Evolutionary conservation across 78 protist genomes (phyloP).

Genomic region (Bodo saltans): DNA sequence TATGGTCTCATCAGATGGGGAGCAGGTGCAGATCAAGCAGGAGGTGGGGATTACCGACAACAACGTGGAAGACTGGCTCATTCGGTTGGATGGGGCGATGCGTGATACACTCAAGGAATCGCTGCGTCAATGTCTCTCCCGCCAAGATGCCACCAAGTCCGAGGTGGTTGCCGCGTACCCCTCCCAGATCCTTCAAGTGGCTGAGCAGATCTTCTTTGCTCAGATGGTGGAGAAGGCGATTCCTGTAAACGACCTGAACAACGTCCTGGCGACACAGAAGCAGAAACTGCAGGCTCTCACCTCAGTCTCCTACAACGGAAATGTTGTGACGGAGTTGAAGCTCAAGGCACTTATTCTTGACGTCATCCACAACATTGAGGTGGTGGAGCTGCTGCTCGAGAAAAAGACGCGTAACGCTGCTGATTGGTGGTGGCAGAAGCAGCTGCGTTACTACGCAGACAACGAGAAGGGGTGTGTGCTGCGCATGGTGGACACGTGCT

Average conservation of each 20-base stretch:
- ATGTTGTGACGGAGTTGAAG: conserved; percentile 44
- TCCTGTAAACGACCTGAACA: neutral
- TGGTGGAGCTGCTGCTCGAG: conserved; percentile 48
- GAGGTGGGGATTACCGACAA: conserved; percentile 43
- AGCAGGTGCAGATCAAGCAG: conserved; percentile 37
- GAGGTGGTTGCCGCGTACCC: conserved; percentile 35
- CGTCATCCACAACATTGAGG: conserved; percentile 76
- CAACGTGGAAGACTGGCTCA: conserved; percentile 63
- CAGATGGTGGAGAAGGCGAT: conserved; percentile 39
- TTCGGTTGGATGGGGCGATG: conserved; percentile 30
- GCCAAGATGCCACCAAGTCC: neutral
- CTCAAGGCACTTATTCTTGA: conserved; percentile 66
- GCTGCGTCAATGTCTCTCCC: neutral
- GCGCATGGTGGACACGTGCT: conserved; percentile 43
- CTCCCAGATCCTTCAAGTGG: conserved; percentile 51
- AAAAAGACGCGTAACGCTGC: neutral
- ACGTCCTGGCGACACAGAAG: neutral
- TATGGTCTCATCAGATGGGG: conserved; percentile 43
- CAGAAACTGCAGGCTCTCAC: neutral
- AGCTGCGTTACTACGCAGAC: conserved; percentile 51
- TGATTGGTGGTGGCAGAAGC: conserved; percentile 61
- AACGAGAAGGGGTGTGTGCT: neutral
- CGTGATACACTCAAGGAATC: conserved; percentile 14
- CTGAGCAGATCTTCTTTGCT: conserved; percentile 51
- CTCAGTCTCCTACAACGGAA: neutral